Base-by-base conservation (phyloP, 495 filamentous ascomycete genomes). In the Tuber brumale region DNA sequence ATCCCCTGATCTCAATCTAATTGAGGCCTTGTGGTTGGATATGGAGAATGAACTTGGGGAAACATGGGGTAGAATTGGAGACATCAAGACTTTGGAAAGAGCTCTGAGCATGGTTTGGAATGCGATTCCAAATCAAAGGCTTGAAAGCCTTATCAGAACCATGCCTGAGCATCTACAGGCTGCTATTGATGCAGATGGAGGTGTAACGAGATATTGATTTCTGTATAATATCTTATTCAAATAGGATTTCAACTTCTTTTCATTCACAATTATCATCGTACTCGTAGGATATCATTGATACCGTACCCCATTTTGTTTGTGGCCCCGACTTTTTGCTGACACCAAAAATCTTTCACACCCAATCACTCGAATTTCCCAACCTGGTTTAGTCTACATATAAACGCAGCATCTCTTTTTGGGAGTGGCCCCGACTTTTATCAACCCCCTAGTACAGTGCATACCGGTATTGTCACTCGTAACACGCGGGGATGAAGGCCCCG, bases 131-230 rank as follows among this genome's bases (percentile, higher is more conserved):
- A 48, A 48, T 21, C 3, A 21, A 7, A 19, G 19, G 18, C 19
- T 48, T 1, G 45, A 48, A 18, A 21, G 18, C 18, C 45, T 48
- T 21, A 48, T 48, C 21, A 16, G 18, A 21, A 48, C 12, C 18
- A 48, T 48, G 19, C 45, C 45, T 6, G 45, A 7, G 21, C 19
- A 18, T 0, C 19, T 48, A 4, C 45, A 48, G 19, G 45, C 45
- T 48, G 45, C 21, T 21, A 48, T 48, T 48, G 45, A 48, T 48
- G 18, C 18, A 19, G 45, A 48, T 0, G 19, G 45, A 7, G 7
- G 45, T 6, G 18, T 18, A 16, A 48, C 73, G 21, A 31, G 73
- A 74, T 71, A 76, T 42, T 70, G 45, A 48, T 48, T 48, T 48
- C 14, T 48, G 45, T 48, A 48, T n/a, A 46, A 46, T 46, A 46